A percentile compares a stretch with the other conserved stretches of the same genome.
Conservation (phyloP, 2,329 filamentous ascomycete species). For the Drechslerella stenobrocha region DNA sequence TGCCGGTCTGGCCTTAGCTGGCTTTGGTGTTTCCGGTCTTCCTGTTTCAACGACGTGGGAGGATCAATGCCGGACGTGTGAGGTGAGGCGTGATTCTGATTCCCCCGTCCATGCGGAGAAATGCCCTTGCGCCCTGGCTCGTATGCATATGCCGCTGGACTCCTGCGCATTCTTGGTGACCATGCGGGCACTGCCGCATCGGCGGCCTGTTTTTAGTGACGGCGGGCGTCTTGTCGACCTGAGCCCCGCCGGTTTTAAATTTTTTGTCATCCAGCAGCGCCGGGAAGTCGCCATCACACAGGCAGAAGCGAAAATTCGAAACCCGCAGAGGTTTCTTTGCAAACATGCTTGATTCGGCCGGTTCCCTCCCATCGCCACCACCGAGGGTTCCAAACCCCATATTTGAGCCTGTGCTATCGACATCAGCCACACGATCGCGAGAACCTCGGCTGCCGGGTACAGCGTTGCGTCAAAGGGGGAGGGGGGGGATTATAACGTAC, state of each 20-base stretch:
- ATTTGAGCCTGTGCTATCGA: conserved; percentile 12
- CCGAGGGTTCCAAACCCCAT: too few species aligned
- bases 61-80: conserved; percentile 6
- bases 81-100: background rate
- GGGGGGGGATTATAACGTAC: conserved; percentile 14
- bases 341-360: conserved; percentile 2
- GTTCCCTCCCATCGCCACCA: background rate
- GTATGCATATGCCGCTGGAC: background rate
- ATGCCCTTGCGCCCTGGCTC: too few species aligned
- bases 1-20: conserved; percentile 15
- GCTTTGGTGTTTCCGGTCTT: conserved; percentile 15
- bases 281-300: conserved; percentile 33
- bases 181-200: conserved; percentile 45
- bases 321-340: background rate
- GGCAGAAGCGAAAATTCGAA: conserved; percentile 1
- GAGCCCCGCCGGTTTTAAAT: conserved; percentile 10
- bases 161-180: background rate
- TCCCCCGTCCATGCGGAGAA: too few species aligned
- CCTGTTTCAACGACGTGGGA: conserved; percentile 13
- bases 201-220: conserved; percentile 4
- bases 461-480: conserved; percentile 46
- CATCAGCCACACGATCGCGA: conserved; percentile 12
- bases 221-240: too few species aligned
- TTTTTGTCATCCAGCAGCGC: conserved; percentile 41
- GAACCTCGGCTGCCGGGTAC: conserved; percentile 41